Conservation (phyloP, 257 asterid genomes). For the Solanum pimpinellifolium region DNA sequence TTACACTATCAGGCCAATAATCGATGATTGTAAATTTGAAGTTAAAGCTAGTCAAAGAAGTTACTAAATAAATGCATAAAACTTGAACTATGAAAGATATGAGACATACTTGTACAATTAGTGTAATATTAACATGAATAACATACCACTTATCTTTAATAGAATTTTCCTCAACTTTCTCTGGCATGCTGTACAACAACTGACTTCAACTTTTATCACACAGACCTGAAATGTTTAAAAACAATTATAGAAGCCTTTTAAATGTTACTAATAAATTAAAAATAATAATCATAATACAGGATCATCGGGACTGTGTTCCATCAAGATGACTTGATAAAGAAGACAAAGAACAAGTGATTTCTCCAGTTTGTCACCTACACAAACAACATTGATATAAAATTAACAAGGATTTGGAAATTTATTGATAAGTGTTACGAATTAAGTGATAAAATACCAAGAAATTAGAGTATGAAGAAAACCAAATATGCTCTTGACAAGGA, state of each 20-base stretch:
- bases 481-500: neutral
- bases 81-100: neutral
- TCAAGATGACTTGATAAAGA: neutral
- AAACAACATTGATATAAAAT: neutral
- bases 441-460: neutral
- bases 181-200: constrained; percentile 1
- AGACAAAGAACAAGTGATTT: neutral
- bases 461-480: neutral
- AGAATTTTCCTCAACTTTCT: neutral
- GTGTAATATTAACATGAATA: neutral
- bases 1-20: neutral
- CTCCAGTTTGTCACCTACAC: neutral
- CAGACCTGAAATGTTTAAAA: neutral
- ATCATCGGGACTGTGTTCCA: neutral
- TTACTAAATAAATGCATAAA: neutral
- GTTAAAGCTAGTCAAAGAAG: neutral
- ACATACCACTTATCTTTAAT: neutral
- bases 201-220: constrained; percentile 3
- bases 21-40: neutral
- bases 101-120: neutral
- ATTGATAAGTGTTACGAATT: neutral
- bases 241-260: neutral
- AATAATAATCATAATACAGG: neutral
- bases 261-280: neutral
- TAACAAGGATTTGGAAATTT: neutral